Evolutionary conservation across 441 rosid genomes (phyloP), one percentile per base, ranked within the genome.

Genomic region (Populus hybrid): DNA sequence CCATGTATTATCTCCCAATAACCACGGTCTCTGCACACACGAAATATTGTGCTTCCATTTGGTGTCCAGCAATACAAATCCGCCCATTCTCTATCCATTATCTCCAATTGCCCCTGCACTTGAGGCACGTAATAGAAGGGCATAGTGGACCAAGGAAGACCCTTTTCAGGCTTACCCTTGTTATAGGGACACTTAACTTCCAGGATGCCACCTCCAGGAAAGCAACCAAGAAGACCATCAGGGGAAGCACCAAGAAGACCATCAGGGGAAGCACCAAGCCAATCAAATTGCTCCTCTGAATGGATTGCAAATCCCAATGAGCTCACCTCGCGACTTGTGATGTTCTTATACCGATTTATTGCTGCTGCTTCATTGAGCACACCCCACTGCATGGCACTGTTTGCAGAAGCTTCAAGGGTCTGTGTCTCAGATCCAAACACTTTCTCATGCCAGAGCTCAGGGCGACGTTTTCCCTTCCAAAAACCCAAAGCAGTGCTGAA

Each of bases 61-160:
- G 84, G 86, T 12, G 97, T 95, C 98, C 98, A 95, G 84, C 98
- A 95, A 83, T 90, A 95, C 76, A 95, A 76, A 80, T 95, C 95
- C 0, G 92, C 92, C 99, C 99, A 95, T 11, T 95, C 98, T 71
- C 98, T 83, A 75, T 88, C 88, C 97, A 94, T 91, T 70, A 95
- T 89, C 86, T 95, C 98, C 94, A 95, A 87, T 73, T 95, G 99
- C 64, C 99, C 99, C 76, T 95, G 99, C 77, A 94, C 86, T 81
- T 94, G 98, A 76, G 98, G 99, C 97, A 94, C 92, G 87, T 94
- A 94, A 77, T 95, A 94, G 86, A 90, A 95, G 0, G 99, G 99
- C 79, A 94, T 78, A 10, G 87, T 84, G 28, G 91, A 84, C 99
- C 99, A 95, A 0, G 98, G 99, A 71, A 88, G 85, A 34, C 89